Conservation (phyloP, 1,284 basidiomycete genomes). For the Irpex rosettiformis region DNA sequence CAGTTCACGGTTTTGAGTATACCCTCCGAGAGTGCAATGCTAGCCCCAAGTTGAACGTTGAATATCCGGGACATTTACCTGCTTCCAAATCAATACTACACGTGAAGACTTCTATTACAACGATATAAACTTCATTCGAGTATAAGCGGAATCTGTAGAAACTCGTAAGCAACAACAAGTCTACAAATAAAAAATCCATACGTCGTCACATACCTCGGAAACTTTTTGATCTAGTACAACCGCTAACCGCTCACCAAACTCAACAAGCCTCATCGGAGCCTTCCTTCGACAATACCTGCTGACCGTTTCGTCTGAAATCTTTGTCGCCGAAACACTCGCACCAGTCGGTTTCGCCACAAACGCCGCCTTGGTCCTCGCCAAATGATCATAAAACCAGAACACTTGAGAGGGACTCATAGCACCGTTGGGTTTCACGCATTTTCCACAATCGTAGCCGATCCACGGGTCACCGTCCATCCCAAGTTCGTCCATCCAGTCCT, state of each 20-base stretch:
- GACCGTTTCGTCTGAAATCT: not conserved
- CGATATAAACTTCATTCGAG: not conserved
- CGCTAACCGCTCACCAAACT: slow-evolving; percentile 63
- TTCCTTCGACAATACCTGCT: not conserved
- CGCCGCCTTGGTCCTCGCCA: not conserved
- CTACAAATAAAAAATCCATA: not conserved
- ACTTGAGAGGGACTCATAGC: not conserved
- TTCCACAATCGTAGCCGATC: not conserved
- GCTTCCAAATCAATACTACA: too few species aligned
- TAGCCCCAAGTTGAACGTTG: too few species aligned
- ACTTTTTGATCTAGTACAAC: slow-evolving; percentile 24
- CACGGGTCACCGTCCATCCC: not conserved
- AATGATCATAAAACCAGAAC: not conserved
- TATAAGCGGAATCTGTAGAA: not conserved
- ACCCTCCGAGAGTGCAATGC: too few species aligned
- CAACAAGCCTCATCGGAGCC: slow-evolving; percentile 36
- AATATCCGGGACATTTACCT: too few species aligned
- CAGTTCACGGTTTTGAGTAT: too few species aligned
- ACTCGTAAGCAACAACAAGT: not conserved
- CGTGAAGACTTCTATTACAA: too few species aligned
- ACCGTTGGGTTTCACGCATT: not conserved
- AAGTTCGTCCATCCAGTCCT: not conserved
- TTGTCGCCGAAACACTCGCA: not conserved
- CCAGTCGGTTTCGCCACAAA: not conserved
- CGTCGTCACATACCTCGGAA: slow-evolving; percentile 28